A percentile compares a stretch with the other conserved stretches of the same genome.
Conservation (phyloP, 2,329 filamentous ascomycete species). For the Claviceps sorghi region DNA sequence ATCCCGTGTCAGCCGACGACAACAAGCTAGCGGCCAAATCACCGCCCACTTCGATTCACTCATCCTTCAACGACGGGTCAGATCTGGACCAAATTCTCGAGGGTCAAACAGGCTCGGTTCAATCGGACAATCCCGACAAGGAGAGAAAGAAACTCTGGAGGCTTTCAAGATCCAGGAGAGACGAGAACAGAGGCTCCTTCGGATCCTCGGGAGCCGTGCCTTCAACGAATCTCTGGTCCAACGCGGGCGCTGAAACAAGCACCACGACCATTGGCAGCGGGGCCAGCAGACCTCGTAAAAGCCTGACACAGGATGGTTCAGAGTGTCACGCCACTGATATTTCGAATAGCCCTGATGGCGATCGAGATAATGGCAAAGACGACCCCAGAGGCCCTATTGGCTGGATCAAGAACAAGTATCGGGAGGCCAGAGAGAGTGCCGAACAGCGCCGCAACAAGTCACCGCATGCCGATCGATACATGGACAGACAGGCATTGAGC, state of each 20-base stretch:
- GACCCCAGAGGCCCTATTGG: conserved; percentile 37
- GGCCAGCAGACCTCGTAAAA: conserved; percentile 32
- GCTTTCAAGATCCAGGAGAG: conserved; percentile 49
- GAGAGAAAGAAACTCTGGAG: conserved; percentile 60
- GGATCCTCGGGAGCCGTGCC: conserved; percentile 28
- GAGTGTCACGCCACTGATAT: conserved; percentile 25
- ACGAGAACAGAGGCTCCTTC: conserved; percentile 34
- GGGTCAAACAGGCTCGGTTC: conserved; percentile 27
- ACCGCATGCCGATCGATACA: conserved; percentile 26
- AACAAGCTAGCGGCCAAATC: conserved; percentile 54
- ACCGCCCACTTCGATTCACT: conserved; percentile 62
- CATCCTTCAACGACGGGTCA: conserved; percentile 65
- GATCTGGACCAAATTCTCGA: conserved; percentile 58
- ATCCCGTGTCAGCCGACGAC: conserved; percentile 21
- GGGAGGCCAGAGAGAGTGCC: conserved; percentile 41
- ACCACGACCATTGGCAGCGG: conserved; percentile 54
- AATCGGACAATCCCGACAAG: conserved; percentile 39
- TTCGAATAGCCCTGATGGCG: conserved; percentile 24
- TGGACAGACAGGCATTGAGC: conserved; percentile 16
- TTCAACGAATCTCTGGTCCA: conserved; percentile 39
- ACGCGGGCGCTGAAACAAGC: conserved; percentile 49
- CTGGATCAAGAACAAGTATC: conserved; percentile 47
- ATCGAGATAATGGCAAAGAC: conserved; percentile 27
- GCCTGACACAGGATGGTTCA: conserved; percentile 35
- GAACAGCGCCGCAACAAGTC: conserved; percentile 43